Percentiles rank a stretch among this genome's conserved stretches.
These are phyloP conservation scores for Solanum aculeatissimum DNA, from an alignment of 305 asterid genomes.

Conservation along the genomic window DNA sequence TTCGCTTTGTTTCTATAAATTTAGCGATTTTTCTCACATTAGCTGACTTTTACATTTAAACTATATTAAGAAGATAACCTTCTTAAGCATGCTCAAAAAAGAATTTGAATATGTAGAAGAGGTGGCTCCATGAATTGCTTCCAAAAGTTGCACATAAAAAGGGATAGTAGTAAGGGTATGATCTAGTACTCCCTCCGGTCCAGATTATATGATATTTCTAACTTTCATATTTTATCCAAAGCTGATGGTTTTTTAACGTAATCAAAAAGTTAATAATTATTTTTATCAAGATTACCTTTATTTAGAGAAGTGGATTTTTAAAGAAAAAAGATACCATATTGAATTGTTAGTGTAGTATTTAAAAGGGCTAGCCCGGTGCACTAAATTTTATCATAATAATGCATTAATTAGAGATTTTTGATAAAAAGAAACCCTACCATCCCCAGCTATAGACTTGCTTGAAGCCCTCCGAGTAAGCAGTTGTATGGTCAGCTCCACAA, in stretches of 20 bases:
- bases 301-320: background rate
- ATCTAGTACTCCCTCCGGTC: background rate
- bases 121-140: background rate
- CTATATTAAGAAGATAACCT: background rate
- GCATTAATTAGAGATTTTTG: background rate
- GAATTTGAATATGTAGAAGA: background rate
- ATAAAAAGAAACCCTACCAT: slow-evolving; percentile 39
- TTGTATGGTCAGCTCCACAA: slow-evolving; percentile 93
- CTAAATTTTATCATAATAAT: background rate
- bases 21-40: background rate
- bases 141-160: background rate
- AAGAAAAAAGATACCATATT: background rate
- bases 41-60: background rate
- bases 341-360: background rate
- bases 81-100: background rate
- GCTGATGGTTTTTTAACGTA: background rate
- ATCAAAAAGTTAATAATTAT: background rate
- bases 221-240: background rate
- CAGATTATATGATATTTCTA: background rate
- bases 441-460: slow-evolving; percentile 94
- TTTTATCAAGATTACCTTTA: background rate
- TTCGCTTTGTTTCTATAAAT: background rate
- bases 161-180: background rate
- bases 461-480: slow-evolving; percentile 66
- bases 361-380: too few species aligned